Base-by-base conservation (phyloP, 441 rosid species). In the Caryocar brasiliense region DNA sequence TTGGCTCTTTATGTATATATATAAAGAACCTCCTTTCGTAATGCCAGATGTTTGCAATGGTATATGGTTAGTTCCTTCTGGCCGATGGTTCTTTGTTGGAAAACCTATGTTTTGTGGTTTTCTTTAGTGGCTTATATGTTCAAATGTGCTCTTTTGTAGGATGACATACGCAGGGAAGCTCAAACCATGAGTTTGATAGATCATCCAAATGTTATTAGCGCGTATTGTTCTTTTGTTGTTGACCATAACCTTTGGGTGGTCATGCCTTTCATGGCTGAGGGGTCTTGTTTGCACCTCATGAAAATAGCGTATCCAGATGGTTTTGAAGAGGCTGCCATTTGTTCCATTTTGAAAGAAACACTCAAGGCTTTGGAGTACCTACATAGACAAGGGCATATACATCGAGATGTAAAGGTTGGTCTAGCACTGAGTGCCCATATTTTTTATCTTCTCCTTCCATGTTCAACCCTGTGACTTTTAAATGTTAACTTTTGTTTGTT, bases 261-360 rank as follows among this genome's bases (percentile, higher is more conserved):
- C 71, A 94, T 94, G 98, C 94, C 98, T 7, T 94, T 79, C 66
- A 94, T 94, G 99, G 95, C 83, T 7, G 96, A 89, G 59, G 97
- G 99, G 40, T 93, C 97, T 2, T 93, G 99, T 71, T 71, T 93
- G 70, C 97, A 89, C 73, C 90, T 94, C 42, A 90, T 94, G 94
- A 86, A 85, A 82, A 80, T 92, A 71, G 94, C 96, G 12, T 80
- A 82, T 65, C 79, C 78, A 0, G 94, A 85, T 51, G 99, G 99
- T 26, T 85, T 94, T 54, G 99, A 94, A 61, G 99, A 94, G 74
- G 49, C 83, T 13, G 96, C 96, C 50, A 89, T 94, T 62, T 70
- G 85, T 64, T 78, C 85, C 64, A 74, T 94, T 41, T 69, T 94
- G 10, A 94, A 86, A 81, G 99, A 86, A 76, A 85, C 99, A 45